phyloP scores from a whole-genome alignment of 768 basidiomycete genomes.

The Suillus weaverae region DNA sequence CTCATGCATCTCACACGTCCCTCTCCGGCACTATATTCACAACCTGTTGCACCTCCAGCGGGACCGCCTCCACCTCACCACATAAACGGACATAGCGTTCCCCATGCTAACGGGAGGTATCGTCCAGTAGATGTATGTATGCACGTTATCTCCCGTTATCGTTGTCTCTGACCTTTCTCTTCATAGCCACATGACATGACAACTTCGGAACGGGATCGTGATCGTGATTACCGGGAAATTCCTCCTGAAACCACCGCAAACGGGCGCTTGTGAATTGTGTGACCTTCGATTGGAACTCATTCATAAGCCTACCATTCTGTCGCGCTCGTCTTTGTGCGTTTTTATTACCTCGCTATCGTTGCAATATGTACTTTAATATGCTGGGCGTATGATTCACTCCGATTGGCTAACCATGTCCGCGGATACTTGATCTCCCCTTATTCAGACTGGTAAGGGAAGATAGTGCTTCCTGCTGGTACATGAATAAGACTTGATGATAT shows the following conservation, averaged over 20 bases:
- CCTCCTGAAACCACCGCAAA: constrained; percentile 20
- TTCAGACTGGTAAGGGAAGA: background rate
- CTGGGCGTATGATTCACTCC: background rate
- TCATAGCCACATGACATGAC: constrained; percentile 21
- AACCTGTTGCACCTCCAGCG: background rate
- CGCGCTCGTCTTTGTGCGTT: background rate
- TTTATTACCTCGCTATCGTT: background rate
- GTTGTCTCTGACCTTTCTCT: constrained; percentile 4
- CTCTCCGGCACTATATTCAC: constrained; percentile 22
- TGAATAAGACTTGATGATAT: background rate
- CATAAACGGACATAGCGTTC: constrained; percentile 26
- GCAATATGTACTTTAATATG: background rate
- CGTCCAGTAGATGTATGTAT: constrained; percentile 25
- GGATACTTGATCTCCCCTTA: background rate
- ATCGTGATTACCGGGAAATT: constrained; percentile 4
- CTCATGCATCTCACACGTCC: constrained; percentile 32
- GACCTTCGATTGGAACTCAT: background rate
- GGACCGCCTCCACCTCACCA: constrained; percentile 14
- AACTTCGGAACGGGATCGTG: constrained; percentile 13
- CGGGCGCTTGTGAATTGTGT: constrained; percentile 14
- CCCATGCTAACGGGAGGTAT: constrained; percentile 29
- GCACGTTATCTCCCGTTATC: constrained; percentile 11
- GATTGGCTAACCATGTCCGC: background rate
- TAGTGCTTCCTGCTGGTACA: background rate
- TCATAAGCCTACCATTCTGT: background rate